phyloP scores from a whole-genome alignment of 31 red algal species.

The Asparagopsis taxiformis region DNA sequence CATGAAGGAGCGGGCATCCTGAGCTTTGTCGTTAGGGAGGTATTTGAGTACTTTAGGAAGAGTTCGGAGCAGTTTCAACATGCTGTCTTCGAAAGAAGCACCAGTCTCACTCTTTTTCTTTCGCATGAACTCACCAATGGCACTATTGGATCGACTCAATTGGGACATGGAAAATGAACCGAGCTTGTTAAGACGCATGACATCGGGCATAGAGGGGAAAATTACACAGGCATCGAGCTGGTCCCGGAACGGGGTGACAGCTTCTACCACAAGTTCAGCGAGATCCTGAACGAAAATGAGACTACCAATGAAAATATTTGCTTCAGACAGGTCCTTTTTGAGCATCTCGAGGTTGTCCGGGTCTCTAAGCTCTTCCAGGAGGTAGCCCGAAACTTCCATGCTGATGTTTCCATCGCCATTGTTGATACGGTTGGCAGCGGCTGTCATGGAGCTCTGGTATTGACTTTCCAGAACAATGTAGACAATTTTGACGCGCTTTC shows the following conservation, averaged over 20 bases:
- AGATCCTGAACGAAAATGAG: conserved; percentile 99
- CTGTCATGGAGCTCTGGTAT: conserved; percentile 95
- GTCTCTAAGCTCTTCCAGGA: conserved; percentile 93
- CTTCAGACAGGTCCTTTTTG: conserved; percentile 81
- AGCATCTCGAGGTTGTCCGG: conserved; percentile 83
- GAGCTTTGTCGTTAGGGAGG: conserved; percentile 98
- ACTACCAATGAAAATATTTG: conserved; percentile 98
- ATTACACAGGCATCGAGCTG: conserved; percentile 96
- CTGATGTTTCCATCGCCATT: conserved; percentile 56
- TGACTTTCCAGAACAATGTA: conserved; percentile 99
- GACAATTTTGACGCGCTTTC: conserved; percentile 90
- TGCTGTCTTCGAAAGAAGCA: conserved; percentile 94
- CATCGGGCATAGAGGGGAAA: conserved; percentile 99
- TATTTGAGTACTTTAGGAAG: conserved; percentile 99
- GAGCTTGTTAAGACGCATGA: conserved; percentile 99
- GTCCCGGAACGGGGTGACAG: conserved; percentile 89
- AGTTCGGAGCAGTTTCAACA: conserved; percentile 96
- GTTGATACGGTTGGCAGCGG: conserved; percentile 87
- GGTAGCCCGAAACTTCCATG: conserved; percentile 89
- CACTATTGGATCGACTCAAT: conserved; percentile 79
- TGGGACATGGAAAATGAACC: conserved; percentile 93
- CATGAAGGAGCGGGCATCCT: conserved; percentile 99
- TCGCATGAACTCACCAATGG: conserved; percentile 95
- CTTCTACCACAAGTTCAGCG: conserved; percentile 92
- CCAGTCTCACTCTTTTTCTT: conserved; percentile 89